These are phyloP conservation scores for Acer yangbiense DNA, from an alignment of 345 rosid genomes.

Conservation along the genomic window DNA sequence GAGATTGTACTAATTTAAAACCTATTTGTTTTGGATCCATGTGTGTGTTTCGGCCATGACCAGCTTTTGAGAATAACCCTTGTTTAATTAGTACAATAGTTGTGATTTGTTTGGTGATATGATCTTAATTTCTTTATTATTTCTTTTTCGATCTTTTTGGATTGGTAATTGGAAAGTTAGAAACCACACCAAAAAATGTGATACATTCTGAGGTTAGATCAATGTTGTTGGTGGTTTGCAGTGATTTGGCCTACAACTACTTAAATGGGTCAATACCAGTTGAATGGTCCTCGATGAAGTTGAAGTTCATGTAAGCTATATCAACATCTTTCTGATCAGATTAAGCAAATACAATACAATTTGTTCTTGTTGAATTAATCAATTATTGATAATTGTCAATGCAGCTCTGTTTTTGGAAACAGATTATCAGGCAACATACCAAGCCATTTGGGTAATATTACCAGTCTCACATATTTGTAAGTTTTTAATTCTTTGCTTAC, in stretches of 20 bases:
- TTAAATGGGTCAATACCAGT: conserved; percentile 57
- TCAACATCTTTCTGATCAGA: neutral
- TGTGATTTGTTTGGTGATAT: neutral
- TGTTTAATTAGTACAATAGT: neutral
- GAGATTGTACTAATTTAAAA: too few species aligned
- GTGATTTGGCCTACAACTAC: conserved; percentile 63
- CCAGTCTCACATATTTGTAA: conserved; percentile 44
- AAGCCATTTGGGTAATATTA: conserved; percentile 40
- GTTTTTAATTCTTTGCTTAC: conserved; percentile 3
- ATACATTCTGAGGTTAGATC: neutral
- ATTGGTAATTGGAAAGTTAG: too few species aligned
- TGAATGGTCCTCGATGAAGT: conserved; percentile 56
- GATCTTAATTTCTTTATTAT: neutral
- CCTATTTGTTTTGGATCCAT: too few species aligned
- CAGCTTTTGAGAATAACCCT: neutral
- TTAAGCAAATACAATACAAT: neutral
- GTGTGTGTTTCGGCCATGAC: too few species aligned
- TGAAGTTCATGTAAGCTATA: conserved; percentile 49
- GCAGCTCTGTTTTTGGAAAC: conserved; percentile 44
- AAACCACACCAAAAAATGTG: neutral
- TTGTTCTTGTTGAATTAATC: neutral
- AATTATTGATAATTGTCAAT: neutral
- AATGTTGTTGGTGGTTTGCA: conserved; percentile 25
- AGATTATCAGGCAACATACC: conserved; percentile 49
- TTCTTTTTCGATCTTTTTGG: too few species aligned